Conservation (phyloP, 352 stramenopile species). For the Pythium myriotylum region DNA sequence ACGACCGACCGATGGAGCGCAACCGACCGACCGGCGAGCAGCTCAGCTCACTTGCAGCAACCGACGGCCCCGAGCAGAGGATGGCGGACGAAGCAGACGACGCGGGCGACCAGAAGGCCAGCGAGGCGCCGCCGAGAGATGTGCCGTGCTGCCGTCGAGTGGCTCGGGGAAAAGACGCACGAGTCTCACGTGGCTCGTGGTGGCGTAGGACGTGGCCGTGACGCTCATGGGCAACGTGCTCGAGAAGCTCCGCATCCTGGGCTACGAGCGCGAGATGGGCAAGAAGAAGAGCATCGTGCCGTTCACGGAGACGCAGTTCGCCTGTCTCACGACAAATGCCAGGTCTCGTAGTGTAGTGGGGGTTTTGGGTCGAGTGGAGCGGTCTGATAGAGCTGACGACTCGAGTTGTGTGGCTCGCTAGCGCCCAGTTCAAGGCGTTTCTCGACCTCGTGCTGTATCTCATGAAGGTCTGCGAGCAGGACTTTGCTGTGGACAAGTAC, state of each 20-base stretch:
- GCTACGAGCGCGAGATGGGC: conserved; percentile 77
- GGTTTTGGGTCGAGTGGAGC: no score
- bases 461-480: conserved; percentile 77
- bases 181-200: not conserved
- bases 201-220: conserved; percentile 66
- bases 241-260: conserved; percentile 80
- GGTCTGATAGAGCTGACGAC: no score
- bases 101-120: conserved; percentile 27
- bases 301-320: conserved; percentile 81
- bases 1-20: not conserved
- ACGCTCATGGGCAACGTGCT: conserved; percentile 84
- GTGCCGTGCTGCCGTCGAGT: conserved; percentile 30
- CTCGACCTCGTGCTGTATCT: conserved; percentile 71
- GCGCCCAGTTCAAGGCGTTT: conserved; percentile 81
- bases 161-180: not conserved
- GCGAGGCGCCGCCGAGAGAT: conserved; percentile 29
- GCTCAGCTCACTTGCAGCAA: no score
- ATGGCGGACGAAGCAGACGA: conserved; percentile 43
- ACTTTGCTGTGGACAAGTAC: conserved; percentile 88
- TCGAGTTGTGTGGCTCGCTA: conserved; percentile 16
- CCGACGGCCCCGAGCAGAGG: no score
- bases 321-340: conserved; percentile 51
- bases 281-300: conserved; percentile 73
- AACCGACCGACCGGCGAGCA: no score
- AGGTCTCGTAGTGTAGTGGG: conserved; percentile 32